phyloP scores from a whole-genome alignment of 2,329 filamentous ascomycete genomes.

The Elsinoe perseae region DNA sequence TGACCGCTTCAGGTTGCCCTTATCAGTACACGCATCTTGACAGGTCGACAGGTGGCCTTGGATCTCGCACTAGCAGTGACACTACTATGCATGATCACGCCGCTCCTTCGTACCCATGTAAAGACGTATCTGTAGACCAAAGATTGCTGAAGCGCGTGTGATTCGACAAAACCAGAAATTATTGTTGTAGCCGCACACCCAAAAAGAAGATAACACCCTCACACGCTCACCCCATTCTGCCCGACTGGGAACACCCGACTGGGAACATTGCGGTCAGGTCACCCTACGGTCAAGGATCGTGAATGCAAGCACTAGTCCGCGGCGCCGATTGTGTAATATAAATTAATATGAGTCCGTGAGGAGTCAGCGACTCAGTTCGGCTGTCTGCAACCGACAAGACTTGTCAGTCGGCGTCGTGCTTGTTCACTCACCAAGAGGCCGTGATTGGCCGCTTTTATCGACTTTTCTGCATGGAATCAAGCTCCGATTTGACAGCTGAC shows the following conservation, averaged over 20 bases:
- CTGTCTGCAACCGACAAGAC: background rate
- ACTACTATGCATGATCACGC: background rate
- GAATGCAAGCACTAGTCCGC: slow-evolving; percentile 3
- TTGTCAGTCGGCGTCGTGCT: background rate
- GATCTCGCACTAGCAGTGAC: background rate
- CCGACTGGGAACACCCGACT: background rate
- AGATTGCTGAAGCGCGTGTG: background rate
- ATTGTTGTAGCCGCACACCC: background rate
- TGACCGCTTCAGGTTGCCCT: slow-evolving; percentile 6
- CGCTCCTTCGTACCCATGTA: slow-evolving; percentile 4
- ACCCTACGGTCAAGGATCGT: background rate
- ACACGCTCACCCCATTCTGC: background rate
- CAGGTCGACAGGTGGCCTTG: slow-evolving; percentile 5
- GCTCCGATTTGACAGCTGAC: slow-evolving; percentile 52
- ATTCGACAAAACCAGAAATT: background rate
- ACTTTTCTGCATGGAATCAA: slow-evolving; percentile 35
- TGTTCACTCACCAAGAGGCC: background rate
- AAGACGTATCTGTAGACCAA: slow-evolving; percentile 2
- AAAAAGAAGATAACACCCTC: background rate
- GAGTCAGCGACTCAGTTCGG: slow-evolving; percentile 8
- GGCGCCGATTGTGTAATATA: slow-evolving; percentile 10
- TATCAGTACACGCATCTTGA: background rate
- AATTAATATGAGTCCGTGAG: slow-evolving; percentile 10
- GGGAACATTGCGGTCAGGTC: background rate
- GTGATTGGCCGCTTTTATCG: slow-evolving; percentile 13